phyloP scores from a whole-genome alignment of 331 rosid species.

The Arachis monticola region DNA sequence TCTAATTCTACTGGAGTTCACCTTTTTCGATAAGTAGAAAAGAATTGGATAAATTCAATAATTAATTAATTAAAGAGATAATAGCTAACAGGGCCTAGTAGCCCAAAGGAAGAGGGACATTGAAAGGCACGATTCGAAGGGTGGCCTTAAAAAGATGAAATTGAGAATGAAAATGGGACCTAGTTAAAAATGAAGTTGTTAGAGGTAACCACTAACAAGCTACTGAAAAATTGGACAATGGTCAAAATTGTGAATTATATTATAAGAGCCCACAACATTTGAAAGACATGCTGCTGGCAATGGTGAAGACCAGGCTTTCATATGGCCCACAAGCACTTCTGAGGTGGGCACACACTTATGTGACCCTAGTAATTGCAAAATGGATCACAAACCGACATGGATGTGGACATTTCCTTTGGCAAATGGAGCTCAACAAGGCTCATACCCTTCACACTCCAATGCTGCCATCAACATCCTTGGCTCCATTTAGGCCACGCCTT shows the following conservation, averaged over 20 bases:
- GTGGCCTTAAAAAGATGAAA: constrained; percentile 32
- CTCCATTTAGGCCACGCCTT: constrained; percentile 51
- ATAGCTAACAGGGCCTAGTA: constrained; percentile 24
- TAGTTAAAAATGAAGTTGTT: constrained; percentile 27
- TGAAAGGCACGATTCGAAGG: constrained; percentile 32
- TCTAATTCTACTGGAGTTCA: too few species aligned
- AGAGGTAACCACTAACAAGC: constrained; percentile 51
- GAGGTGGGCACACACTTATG: constrained; percentile 42
- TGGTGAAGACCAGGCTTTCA: constrained; percentile 65
- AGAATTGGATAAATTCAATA: too few species aligned
- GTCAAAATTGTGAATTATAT: constrained; percentile 20
- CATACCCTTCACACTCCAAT: constrained; percentile 30
- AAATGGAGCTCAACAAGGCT: constrained; percentile 50
- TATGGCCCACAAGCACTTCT: constrained; percentile 52
- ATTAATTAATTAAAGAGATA: neutral
- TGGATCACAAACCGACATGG: constrained; percentile 60
- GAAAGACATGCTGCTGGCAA: constrained; percentile 53
- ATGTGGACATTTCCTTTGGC: constrained; percentile 60
- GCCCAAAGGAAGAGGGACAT: constrained; percentile 42
- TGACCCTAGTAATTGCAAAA: constrained; percentile 32
- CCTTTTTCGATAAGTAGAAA: too few species aligned
- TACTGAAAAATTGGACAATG: constrained; percentile 60
- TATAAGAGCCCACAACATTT: constrained; percentile 38
- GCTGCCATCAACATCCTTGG: constrained; percentile 50
- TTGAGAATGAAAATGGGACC: constrained; percentile 40